phyloP scores from a whole-genome alignment of 257 asterid genomes.

The Cordia subcordata region DNA sequence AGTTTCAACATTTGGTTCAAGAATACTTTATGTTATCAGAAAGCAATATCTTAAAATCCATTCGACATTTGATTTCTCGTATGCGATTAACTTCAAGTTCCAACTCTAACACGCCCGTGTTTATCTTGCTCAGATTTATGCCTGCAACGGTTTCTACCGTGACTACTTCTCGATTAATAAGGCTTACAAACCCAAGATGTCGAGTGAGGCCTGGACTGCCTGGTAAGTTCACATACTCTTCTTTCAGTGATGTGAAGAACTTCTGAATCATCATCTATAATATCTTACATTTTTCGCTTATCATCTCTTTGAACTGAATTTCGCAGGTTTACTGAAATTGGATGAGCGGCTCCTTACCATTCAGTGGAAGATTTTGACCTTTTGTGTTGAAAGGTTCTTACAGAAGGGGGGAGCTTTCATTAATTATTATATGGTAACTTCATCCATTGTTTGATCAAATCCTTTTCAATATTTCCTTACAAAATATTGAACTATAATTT shows the following conservation, averaged over 20 bases:
- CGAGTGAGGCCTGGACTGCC: constrained; percentile 99
- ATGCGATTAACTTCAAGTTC: neutral
- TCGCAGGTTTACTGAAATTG: constrained; percentile 87
- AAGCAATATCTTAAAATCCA: neutral
- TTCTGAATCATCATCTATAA: neutral
- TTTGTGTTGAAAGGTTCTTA: constrained; percentile 84
- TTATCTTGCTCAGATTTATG: constrained; percentile 56
- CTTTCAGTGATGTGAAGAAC: neutral
- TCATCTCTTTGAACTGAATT: constrained; percentile 2
- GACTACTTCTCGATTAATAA: constrained; percentile 90
- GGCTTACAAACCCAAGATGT: constrained; percentile 87
- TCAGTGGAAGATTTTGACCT: constrained; percentile 96
- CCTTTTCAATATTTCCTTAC: neutral
- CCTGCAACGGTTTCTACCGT: constrained; percentile 95
- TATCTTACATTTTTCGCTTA: neutral
- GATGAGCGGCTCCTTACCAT: constrained; percentile 91
- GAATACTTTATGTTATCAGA: neutral
- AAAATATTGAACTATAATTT: neutral
- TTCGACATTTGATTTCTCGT: neutral
- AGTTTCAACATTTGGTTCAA: neutral
- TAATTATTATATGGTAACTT: constrained; percentile 85
- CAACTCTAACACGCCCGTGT: neutral
- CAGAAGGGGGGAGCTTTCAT: constrained; percentile 86
- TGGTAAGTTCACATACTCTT: constrained; percentile 42
- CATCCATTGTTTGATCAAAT: constrained; percentile 3